A percentile compares a stretch with the other conserved stretches of the same genome.
phyloP scores from a whole-genome alignment of 1,284 basidiomycete species.

The Trichosporon inkin region DNA sequence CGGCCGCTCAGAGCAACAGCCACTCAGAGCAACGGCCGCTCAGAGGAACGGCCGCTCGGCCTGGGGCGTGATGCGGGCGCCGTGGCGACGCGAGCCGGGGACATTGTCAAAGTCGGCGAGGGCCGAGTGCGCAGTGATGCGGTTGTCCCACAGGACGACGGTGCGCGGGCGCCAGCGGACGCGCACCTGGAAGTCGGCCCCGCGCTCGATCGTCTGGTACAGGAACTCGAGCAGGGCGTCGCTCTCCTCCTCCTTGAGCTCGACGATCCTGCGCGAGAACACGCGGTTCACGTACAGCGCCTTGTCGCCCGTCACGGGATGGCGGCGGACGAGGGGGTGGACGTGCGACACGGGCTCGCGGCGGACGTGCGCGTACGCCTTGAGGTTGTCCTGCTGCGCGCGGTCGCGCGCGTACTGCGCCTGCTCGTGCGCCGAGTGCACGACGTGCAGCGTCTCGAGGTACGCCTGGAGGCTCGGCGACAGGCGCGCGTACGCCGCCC shows the following conservation, averaged over 20 bases:
- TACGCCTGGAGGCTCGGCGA: slow-evolving; percentile 63
- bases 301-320: slow-evolving; percentile 45
- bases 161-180: slow-evolving; percentile 53
- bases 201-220: slow-evolving; percentile 54
- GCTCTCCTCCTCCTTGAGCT: slow-evolving; percentile 64
- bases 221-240: slow-evolving; percentile 62
- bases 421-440: slow-evolving; percentile 63
- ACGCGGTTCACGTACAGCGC: slow-evolving; percentile 52
- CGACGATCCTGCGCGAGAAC: slow-evolving; percentile 63
- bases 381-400: slow-evolving; percentile 30
- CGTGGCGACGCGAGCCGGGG: slow-evolving; percentile 65
- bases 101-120: slow-evolving; percentile 67
- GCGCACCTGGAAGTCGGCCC: slow-evolving; percentile 55
- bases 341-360: slow-evolving; percentile 65
- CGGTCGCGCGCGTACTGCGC: slow-evolving; percentile 55
- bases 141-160: slow-evolving; percentile 56
- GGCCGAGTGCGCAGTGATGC: slow-evolving; percentile 60
- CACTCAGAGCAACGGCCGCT: not conserved
- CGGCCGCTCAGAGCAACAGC: too few species aligned
- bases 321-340: slow-evolving; percentile 48
- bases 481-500: slow-evolving; percentile 63
- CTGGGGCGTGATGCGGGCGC: slow-evolving; percentile 74
- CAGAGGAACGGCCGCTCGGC: slow-evolving; percentile 65
- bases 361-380: slow-evolving; percentile 55
- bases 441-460: slow-evolving; percentile 61